Conservation (phyloP, 306 rosid genomes). For the Sphenostylis stenocarpa region DNA sequence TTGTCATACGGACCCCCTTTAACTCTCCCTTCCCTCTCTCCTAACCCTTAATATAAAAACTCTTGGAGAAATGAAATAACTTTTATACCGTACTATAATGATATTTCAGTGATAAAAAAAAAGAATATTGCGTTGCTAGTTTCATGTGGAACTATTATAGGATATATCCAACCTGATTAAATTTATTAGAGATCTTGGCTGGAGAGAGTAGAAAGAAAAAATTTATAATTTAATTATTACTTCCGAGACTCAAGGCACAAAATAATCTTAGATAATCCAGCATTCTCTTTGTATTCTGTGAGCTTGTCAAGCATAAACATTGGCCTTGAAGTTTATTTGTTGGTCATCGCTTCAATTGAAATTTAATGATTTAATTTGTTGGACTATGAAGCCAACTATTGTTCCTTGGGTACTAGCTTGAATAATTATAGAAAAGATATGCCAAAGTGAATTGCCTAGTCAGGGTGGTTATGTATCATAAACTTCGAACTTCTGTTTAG, state of each 20-base stretch:
- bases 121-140: not conserved
- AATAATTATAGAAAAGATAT: not conserved
- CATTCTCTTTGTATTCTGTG: not conserved
- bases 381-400: not conserved
- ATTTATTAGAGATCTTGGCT: not conserved
- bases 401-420: not conserved
- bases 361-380: not conserved
- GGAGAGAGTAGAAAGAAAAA: not conserved
- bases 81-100: not conserved
- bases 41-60: not conserved
- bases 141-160: conserved; percentile 3
- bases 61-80: not conserved
- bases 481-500: not conserved
- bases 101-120: not conserved
- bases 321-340: not conserved
- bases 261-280: not conserved
- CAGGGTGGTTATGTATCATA: not conserved
- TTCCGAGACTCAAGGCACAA: not conserved
- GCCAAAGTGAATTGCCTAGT: not conserved
- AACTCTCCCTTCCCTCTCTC: not conserved
- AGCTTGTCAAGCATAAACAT: not conserved
- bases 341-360: not conserved
- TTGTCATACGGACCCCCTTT: too few species aligned
- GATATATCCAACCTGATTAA: not conserved
- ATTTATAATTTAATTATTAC: not conserved